Conservation (phyloP, 495 filamentous ascomycete genomes). For the Chlorociboria aeruginascens region DNA sequence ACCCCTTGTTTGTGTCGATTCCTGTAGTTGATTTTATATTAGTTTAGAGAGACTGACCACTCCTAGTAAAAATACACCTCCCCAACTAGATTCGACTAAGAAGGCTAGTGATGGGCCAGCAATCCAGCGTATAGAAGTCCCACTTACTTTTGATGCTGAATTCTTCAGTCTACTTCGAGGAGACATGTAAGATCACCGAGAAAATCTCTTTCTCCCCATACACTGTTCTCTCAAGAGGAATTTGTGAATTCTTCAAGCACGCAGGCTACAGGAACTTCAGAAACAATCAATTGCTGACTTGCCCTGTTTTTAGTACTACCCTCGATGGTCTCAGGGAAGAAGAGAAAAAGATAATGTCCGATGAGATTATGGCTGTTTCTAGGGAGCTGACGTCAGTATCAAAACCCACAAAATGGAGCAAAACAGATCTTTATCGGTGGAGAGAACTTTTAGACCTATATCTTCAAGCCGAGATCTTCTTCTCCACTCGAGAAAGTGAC, state of each 20-base stretch:
- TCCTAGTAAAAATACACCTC: not conserved
- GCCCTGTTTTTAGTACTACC: too few relatives aligned
- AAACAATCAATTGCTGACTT: too few relatives aligned
- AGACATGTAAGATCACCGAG: constrained; percentile 31
- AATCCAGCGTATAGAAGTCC: constrained; percentile 38
- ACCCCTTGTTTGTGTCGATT: not conserved
- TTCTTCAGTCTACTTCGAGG: constrained; percentile 56
- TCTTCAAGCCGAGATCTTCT: constrained; percentile 57
- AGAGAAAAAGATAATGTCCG: constrained; percentile 42
- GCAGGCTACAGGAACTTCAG: too few relatives aligned
- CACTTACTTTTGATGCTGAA: constrained; percentile 50
- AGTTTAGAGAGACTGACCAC: not conserved
- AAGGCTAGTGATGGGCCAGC: not conserved
- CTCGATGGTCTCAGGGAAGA: constrained; percentile 11
- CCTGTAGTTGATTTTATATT: not conserved
- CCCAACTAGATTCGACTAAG: not conserved
- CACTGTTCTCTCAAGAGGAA: too few relatives aligned
- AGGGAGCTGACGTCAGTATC: constrained; percentile 43
- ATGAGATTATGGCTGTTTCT: constrained; percentile 42
- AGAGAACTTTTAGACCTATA: constrained; percentile 63
- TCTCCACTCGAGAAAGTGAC: constrained; percentile 50
- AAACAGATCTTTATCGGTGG: constrained; percentile 59
- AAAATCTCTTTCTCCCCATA: too few relatives aligned
- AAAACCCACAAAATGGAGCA: constrained; percentile 38
- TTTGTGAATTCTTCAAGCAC: too few relatives aligned